These are phyloP conservation scores for Plasmopara muralis DNA, from an alignment of 352 stramenopile genomes.

Conservation along the genomic window DNA sequence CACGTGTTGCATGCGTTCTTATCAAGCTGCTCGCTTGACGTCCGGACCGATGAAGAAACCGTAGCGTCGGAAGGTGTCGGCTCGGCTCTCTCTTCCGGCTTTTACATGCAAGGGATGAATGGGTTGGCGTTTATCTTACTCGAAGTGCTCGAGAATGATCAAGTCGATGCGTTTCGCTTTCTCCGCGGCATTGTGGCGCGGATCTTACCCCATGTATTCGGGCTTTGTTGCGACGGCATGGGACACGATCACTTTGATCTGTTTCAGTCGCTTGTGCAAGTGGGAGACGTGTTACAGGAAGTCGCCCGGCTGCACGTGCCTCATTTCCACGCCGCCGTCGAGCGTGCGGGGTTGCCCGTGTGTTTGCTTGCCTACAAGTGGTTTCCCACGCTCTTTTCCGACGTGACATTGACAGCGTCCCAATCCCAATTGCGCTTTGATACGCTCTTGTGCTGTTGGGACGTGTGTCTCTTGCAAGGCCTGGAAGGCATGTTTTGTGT, in stretches of 20 bases:
- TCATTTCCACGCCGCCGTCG: slow-evolving; percentile 45
- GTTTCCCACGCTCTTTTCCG: slow-evolving; percentile 84
- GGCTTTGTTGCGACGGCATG: slow-evolving; percentile 36
- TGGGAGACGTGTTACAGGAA: slow-evolving; percentile 64
- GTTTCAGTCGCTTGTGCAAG: slow-evolving; percentile 64
- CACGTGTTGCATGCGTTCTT: slow-evolving; percentile 66
- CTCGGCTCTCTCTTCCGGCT: slow-evolving; percentile 20
- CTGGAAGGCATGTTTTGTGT: slow-evolving; percentile 79
- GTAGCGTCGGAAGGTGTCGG: neutral
- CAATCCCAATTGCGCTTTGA: slow-evolving; percentile 67
- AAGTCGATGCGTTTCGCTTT: slow-evolving; percentile 49
- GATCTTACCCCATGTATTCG: slow-evolving; percentile 74
- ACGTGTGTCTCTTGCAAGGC: slow-evolving; percentile 71
- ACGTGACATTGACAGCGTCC: slow-evolving; percentile 70
- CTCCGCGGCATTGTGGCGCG: slow-evolving; percentile 55
- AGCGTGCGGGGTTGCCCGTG: slow-evolving; percentile 53
- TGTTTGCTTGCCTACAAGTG: slow-evolving; percentile 85
- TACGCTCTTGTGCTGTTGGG: slow-evolving; percentile 71
- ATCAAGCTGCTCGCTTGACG: slow-evolving; percentile 44
- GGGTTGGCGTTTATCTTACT: slow-evolving; percentile 72
- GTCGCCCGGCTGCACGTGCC: slow-evolving; percentile 68
- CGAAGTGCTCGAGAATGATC: slow-evolving; percentile 50
- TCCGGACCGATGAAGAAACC: slow-evolving; percentile 30
- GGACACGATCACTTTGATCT: slow-evolving; percentile 57
- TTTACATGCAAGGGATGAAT: slow-evolving; percentile 87